Base-by-base conservation (phyloP, 164 flowering plant species). In the Nelumbo lutea region DNA sequence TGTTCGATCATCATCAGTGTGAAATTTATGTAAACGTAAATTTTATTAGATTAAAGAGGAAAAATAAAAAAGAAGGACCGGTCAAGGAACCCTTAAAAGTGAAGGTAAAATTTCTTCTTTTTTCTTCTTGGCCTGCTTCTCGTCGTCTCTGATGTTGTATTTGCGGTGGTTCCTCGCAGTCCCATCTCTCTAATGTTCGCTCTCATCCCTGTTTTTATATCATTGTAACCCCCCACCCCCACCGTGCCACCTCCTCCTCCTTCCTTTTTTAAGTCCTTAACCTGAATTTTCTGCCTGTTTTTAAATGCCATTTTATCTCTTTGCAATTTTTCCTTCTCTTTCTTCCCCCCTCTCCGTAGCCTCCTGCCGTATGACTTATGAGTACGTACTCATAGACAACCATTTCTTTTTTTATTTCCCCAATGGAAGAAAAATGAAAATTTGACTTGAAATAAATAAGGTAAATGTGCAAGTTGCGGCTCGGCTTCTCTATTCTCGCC, bases 141-240 rank as follows among this genome's bases (percentile, higher is more conserved):
- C 39, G 40, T 38, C 3, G 67, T 15, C 42, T 51, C 60, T 38
- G 11, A 13, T 57, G 55, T 64, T 63, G 40, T 67, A 15, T 52
- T 68, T 56, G 68, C 50, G 50, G 67, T n/a, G n/a, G n/a, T 62
- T 70, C 71, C 62, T 62, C 66, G 69, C 68, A 71, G 57, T 67
- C 66, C 79, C 80, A 73, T 75, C 75, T 68, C 65, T 64, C 70
- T 69, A 69, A n/a, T n/a, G n/a, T n/a, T 59, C 70, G 63, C 68
- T 50, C 59, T 41, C 66, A 27, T 62, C 64, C 64, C 13, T 45
- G 1, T 45, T n/a, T 10, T 64, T 39, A 38, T n/a, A n/a, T n/a
- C n/a, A n/a, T n/a, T n/a, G n/a, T n/a, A n/a, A n/a, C n/a, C n/a
- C n/a, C n/a, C n/a, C 27, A 27, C 27, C n/a, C 53, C 15, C 53